Evolutionary conservation across 495 filamentous ascomycete species (phyloP).

Genomic region (Polyplosphaeria fusca): DNA sequence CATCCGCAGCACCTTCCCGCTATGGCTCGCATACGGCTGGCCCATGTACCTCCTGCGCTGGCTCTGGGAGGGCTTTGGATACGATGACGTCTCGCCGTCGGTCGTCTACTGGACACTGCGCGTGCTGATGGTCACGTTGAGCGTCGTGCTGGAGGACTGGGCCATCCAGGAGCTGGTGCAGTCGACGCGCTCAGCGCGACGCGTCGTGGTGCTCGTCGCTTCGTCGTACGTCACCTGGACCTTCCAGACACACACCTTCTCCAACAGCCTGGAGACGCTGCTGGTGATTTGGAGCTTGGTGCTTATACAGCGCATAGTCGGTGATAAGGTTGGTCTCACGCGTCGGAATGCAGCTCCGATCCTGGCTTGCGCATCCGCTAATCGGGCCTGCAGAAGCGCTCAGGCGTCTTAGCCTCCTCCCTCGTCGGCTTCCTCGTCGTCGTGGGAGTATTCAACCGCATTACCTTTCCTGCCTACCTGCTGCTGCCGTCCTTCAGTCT

Average conservation of each 20-base stretch:
- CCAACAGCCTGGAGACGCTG: slow-evolving; percentile 93
- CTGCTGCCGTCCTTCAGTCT: slow-evolving; percentile 75
- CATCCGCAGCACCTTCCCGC: slow-evolving; percentile 89
- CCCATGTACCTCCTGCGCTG: slow-evolving; percentile 88
- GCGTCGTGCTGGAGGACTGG: slow-evolving; percentile 97
- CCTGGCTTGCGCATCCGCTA: slow-evolving; percentile 8
- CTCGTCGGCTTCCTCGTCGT: slow-evolving; percentile 77
- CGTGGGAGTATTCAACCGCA: slow-evolving; percentile 88
- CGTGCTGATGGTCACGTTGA: slow-evolving; percentile 83
- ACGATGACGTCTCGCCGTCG: slow-evolving; percentile 55
- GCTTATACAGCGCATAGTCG: slow-evolving; percentile 77
- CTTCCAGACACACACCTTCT: slow-evolving; percentile 97
- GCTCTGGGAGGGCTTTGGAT: slow-evolving; percentile 67
- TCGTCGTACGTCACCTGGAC: slow-evolving; percentile 99
- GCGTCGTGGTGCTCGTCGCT: slow-evolving; percentile 72
- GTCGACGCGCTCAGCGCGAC: slow-evolving; percentile 66
- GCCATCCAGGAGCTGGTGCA: slow-evolving; percentile 86
- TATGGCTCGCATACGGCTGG: slow-evolving; percentile 90
- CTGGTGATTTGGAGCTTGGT: slow-evolving; percentile 88
- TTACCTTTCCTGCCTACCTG: slow-evolving; percentile 93
- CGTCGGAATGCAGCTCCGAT: slow-evolving; percentile 8
- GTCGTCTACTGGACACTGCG: slow-evolving; percentile 86
- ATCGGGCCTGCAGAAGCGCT: slow-evolving; percentile 54
- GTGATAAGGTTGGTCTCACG: slow-evolving; percentile 59
- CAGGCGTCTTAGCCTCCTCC: slow-evolving; percentile 68